Evolutionary conservation across 2,329 filamentous ascomycete species (phyloP), one percentile per base, ranked within the genome.

Genomic region (Ophiocordyceps robertsii): DNA sequence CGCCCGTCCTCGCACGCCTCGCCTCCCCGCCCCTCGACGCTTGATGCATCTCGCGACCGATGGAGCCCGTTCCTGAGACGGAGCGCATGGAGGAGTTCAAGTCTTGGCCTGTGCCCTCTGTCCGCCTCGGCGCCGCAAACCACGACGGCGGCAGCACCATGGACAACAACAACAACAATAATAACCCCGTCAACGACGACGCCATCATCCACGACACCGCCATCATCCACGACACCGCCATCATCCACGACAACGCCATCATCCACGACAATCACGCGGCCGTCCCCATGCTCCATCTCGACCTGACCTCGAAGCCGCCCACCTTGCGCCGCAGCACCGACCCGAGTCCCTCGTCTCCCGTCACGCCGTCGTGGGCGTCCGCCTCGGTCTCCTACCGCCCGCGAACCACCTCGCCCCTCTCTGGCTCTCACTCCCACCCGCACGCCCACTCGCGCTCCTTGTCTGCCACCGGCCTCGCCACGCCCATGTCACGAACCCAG

Each of bases 61-160:
- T 82, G 77, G 77, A 82, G 61, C 75, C 77, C 45, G 77, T 82
- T 54, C 77, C 77, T 50, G 77, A 82, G 65, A 78, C 77, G 40
- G 75, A 81, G 66, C 69, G 75, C 49, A 76, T 82, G 71, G 76
- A 80, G 66, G 75, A 75, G 57, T 82, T 81, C 56, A 72, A 68
- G 47, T 62, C 74, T 43, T 70, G 73, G 41, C 74, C 75, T 49
- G 62, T 77, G 32, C 72, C 75, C 33, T 67, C 64, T 29, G 59
- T 77, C 37, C 70, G 72, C 46, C 59, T 75, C 21, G 68, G 67
- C 44, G 64, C 61, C 45, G 52, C 51, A 38, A 47, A 32, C 35
- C 21, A 16, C 19, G 43, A 37, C 40, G 43, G 43, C 31, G 51
- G 63, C 37, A 56, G 63, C 29, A 17, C n/a, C n/a, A n/a, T n/a